Base-by-base conservation (phyloP, 208 protist species). In the Trypanosoma theileri region DNA sequence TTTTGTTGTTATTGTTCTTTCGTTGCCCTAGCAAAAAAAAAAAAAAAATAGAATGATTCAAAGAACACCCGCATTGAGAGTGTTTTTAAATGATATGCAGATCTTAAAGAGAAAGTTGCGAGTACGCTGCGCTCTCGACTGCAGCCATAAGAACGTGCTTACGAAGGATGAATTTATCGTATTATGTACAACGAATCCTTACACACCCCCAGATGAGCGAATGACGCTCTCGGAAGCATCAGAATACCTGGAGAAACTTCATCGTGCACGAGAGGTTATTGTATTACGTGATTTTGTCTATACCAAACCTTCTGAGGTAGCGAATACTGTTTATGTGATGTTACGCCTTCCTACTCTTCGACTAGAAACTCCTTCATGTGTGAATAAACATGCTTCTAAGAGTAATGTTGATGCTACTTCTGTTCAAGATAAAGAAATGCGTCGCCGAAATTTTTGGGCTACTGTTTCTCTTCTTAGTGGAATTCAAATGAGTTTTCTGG, bases 401-500 rank as follows among this genome's bases (percentile, higher is more conserved):
- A 2, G 54, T 31, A 19, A 44, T 12, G 19, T n/a, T 44, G 17
- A 4, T 59, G 8, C 4, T 9, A 17, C 24, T 16, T 31, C 10
- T 19, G 11, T 16, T 12, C 9, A 21, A 11, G 28, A 35, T 0
- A 40, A 65, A 17, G 16, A 40, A 22, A 45, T 26, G 16, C n/a
- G 26, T 56, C 65, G 61, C 24, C 59, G 65, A n/a, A 35, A 63
- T 48, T 90, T 91, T 61, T 94, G 88, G 88, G 81, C 79, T 0
- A 54, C 77, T n/a, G 81, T 76, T 14, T 81, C 81, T 12, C 54
- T 91, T 7, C 63, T 77, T 0, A 91, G 86, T 66, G 80, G 84
- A 4, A 28, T 72, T 2, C 89, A 94, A 71, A 94, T 92, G 86
- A 62, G 75, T 0, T 58, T 89, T 59, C 65, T 94, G 1, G 79